Base-by-base conservation (phyloP, 768 basidiomycete species). In the Royoungia palumana region DNA sequence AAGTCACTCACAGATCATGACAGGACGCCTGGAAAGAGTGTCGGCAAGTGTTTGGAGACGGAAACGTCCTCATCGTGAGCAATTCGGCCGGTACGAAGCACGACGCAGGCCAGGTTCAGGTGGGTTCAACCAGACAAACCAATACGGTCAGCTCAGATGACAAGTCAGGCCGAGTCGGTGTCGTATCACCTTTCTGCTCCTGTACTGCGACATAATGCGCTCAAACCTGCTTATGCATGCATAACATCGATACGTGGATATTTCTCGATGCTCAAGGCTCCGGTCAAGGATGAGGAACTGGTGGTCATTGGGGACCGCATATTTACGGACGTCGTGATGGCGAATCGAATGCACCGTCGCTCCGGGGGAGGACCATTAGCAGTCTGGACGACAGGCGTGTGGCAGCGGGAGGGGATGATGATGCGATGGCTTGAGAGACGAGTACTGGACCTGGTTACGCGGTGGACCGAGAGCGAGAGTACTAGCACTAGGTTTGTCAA, bases 291-390 rank as follows among this genome's bases (percentile, higher is more conserved):
- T 54, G 71, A 82, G 21, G 79, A 86, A 49, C 72, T 96, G 36
- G 70, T 97, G 47, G 69, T 97, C 34, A 84, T 99, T 12, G 95
- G 95, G 0, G 95, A 99, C 71, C 80, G 95, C 11, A 70, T 97
- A 44, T 87, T 96, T 59, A 99, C 95, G 0, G 95, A 99, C 64
- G 70, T 94, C 16, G 78, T 97, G 44, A 74, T 97, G 67, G 86
- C 91, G 9, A 86, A 89, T 57, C 82, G 91, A 30, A 83, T 94
- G 73, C 44, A 20, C 66, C 65, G 22, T 10, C n/a, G 22, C n/a
- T 5, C 9, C 1, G 38, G 22, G 14, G 14, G 48, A 21, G 83
- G 82, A 0, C 84, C 87, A 6, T 62, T 90, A 41, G 75, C 83
- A 0, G 70, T 90, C 27, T 87, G 80, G 83, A 89, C 87, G 27